Base-by-base conservation (phyloP, 1,284 basidiomycete genomes). In the Apiotrichum montevideense region DNA sequence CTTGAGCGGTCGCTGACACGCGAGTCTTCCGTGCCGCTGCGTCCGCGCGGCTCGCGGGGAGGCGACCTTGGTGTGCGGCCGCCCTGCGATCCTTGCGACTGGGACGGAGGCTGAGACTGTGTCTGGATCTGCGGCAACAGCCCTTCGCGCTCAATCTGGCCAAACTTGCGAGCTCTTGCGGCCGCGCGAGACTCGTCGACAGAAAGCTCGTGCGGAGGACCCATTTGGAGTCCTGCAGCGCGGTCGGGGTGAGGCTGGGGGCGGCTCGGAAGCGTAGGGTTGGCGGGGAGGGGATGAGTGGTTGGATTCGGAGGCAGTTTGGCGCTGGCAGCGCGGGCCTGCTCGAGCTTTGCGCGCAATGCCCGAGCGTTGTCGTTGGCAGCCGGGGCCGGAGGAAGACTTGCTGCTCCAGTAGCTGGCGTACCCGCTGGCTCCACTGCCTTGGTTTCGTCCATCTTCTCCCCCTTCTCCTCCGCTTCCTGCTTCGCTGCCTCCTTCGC, bases 11-110 rank as follows among this genome's bases (percentile, higher is more conserved):
- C 69, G 46, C 63, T 74, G 34, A 61, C 56, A 37, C 68, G 61
- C 47, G 66, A 69, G 35, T 76, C 74, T 0, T 69, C 67, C 53
- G 71, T 73, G 2, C 65, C 66, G 43, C 63, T 67, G 39, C 72
- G 60, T 33, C 37, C 57, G 41, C 49, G 41, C 50, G 54, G 60
- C 32, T n/a, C 51, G 47, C 49, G 41, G 9, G 48, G 51, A 34
- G 55, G 56, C 10, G 52, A 44, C 10, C 60, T 44, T 1, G 54
- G 54, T 3, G 56, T 53, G 37, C 37, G 37, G 8, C 9, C 8
- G 13, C 37, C 37, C 37, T 39, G 29, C 29, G 29, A 29, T 29
- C 29, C 29, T 29, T 29, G 29, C 29, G 29, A 29, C 29, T 29
- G 29, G 29, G 29, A 29, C 29, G 29, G 29, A 29, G 29, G 29